Evolutionary conservation across 768 basidiomycete genomes (phyloP), one percentile per base, ranked within the genome.

Genomic region (Xanthoconium stramineum): DNA sequence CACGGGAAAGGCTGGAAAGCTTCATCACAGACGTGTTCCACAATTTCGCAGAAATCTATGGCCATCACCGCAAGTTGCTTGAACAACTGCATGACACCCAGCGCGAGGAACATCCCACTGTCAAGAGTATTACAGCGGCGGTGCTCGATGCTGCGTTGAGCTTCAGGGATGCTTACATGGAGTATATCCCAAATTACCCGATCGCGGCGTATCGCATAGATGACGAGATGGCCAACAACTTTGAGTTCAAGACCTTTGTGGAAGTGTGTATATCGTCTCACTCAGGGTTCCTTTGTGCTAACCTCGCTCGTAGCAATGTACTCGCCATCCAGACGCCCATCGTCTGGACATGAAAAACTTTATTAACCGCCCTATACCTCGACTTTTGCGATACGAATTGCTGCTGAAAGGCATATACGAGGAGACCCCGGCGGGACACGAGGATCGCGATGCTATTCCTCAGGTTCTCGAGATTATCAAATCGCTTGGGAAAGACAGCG

Each of bases 131-230:
- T 56, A 94, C 91, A 3, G 93, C 91, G 30, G 79, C 92, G 1
- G 78, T 97, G 56, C 84, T 92, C 50, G 88, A 94, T 67, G 92
- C 92, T 4, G 92, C 94, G 1, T 79, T 97, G 57, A 92, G 95
- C 61, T 98, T 96, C 79, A 83, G 91, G 7, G 89, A 91, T 47
- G 87, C 89, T 14, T 99, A 99, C 71, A 84, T 94, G 79, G 89
- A 93, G 58, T 98, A 97, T 64, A 84, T 93, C 58, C 83, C 90
- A n/a, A 87, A 94, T 74, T 91, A 94, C 71, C 95, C 96, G 2
- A 90, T 92, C 47, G 95, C 94, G 0, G 87, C 89, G 2, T 90
- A 90, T 65, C 76, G 88, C 43, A 88, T 98, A 53, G 90, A 92
- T 56, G 87, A 94, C 32, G 95, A 97, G 74, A 85, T 89, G 79